Percentiles rank a stretch among this genome's conserved stretches.
phyloP scores from a whole-genome alignment of 2,329 filamentous ascomycete genomes.

The Fusarium sp. region DNA sequence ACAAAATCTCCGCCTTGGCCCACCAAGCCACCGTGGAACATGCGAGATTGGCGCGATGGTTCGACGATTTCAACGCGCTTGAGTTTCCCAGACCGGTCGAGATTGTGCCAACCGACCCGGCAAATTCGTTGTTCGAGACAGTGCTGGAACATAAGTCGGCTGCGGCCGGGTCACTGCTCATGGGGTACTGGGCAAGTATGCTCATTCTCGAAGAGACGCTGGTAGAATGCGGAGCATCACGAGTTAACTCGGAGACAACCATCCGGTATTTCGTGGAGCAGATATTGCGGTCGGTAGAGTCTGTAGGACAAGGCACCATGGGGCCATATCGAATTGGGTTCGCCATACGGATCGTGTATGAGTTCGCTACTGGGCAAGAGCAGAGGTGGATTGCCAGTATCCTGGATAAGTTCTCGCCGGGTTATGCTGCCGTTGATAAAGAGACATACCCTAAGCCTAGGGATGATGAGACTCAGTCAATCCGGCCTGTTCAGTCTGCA shows the following conservation, averaged over 20 bases:
- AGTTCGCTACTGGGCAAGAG: constrained; percentile 52
- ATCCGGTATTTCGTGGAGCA: constrained; percentile 48
- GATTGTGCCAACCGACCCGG: constrained; percentile 47
- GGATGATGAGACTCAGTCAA: constrained; percentile 17
- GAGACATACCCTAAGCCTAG: constrained; percentile 46
- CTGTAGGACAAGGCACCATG: constrained; percentile 53
- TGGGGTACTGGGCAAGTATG: constrained; percentile 56
- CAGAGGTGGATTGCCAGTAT: constrained; percentile 52
- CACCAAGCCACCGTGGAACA: constrained; percentile 47
- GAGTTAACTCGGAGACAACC: constrained; percentile 41
- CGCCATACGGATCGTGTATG: constrained; percentile 55
- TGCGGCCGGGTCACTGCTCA: constrained; percentile 53
- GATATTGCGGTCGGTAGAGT: constrained; percentile 56
- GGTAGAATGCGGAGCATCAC: constrained; percentile 49
- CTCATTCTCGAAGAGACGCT: constrained; percentile 56
- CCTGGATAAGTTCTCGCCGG: constrained; percentile 49
- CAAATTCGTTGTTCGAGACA: constrained; percentile 49
- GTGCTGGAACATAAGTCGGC: constrained; percentile 50
- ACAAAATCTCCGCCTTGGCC: constrained; percentile 47
- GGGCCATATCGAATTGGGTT: constrained; percentile 55
- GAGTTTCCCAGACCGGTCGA: constrained; percentile 45
- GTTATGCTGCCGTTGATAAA: constrained; percentile 52
- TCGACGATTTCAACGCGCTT: constrained; percentile 45
- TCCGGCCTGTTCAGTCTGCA: neutral
- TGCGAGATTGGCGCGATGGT: constrained; percentile 51